Evolutionary conservation across 1,284 basidiomycete genomes (phyloP).

Genomic region (Trichosporon asahii): DNA sequence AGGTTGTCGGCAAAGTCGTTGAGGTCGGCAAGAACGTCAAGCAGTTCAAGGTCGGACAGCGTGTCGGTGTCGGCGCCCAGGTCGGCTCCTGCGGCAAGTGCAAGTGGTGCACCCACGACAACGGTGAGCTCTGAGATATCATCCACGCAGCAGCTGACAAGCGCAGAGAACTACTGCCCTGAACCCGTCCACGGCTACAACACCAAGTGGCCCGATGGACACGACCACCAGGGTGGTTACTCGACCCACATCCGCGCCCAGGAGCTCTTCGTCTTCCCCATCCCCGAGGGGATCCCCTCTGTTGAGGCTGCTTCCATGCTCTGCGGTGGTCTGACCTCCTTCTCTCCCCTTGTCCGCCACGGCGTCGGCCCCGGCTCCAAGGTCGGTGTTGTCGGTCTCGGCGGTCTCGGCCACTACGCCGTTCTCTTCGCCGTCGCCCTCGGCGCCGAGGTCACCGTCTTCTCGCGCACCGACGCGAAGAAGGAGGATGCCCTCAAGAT

Average conservation of each 20-base stretch:
- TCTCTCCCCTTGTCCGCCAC: conserved; percentile 63
- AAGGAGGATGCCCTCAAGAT: conserved; percentile 63
- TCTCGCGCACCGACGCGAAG: conserved; percentile 64
- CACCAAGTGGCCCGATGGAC: conserved; percentile 57
- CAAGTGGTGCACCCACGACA: conserved; percentile 48
- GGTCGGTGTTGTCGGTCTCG: conserved; percentile 66
- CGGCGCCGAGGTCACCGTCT: conserved; percentile 63
- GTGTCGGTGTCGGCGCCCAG: conserved; percentile 56
- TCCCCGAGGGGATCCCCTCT: conserved; percentile 61
- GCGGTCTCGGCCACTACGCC: conserved; percentile 61
- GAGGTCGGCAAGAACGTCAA: conserved; percentile 52
- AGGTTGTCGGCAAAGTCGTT: conserved; percentile 54
- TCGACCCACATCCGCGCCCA: conserved; percentile 64
- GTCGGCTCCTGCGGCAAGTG: conserved; percentile 49
- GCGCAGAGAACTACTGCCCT: conserved; percentile 52
- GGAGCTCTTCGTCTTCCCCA: conserved; percentile 66
- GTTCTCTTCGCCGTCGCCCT: conserved; percentile 61
- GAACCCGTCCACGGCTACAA: conserved; percentile 51
- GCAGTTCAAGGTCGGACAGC: conserved; percentile 53
- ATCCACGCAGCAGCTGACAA: conserved; percentile 15
- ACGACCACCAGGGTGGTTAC: conserved; percentile 60
- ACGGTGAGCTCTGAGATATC: conserved; percentile 34
- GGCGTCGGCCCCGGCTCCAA: conserved; percentile 63
- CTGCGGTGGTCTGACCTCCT: conserved; percentile 66
- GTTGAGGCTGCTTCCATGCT: conserved; percentile 58